Evolutionary conservation across 1,139 yeast genomes (phyloP).

Genomic region (Taphrina deformans): DNA sequence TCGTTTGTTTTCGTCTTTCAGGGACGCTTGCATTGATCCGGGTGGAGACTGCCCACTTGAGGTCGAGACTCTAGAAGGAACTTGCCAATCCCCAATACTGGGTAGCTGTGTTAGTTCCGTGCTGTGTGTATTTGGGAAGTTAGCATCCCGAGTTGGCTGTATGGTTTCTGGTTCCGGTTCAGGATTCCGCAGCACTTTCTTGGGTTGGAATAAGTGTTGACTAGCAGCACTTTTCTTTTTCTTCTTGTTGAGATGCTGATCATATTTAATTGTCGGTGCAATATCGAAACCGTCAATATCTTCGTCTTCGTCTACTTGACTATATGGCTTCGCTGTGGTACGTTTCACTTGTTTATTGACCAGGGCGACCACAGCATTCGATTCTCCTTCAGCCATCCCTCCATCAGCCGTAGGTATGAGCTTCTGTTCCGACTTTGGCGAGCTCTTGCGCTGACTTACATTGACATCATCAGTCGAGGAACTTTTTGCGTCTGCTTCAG

Average conservation of each 20-base stretch:
- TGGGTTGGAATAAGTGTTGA: constrained; percentile 18
- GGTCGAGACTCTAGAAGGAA: neutral
- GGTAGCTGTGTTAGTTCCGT: neutral
- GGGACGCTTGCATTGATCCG: too few species aligned
- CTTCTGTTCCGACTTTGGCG: neutral
- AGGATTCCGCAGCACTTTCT: neutral
- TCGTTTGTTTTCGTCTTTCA: too few species aligned
- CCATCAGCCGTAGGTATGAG: neutral
- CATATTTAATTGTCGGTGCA: constrained; percentile 36
- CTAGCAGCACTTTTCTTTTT: constrained; percentile 28
- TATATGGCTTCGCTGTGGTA: constrained; percentile 35
- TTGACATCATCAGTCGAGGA: constrained; percentile 11
- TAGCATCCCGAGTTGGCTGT: constrained; percentile 40
- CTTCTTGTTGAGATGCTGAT: constrained; percentile 27
- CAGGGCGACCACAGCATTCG: neutral
- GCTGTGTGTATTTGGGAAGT: neutral
- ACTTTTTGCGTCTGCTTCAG: constrained; percentile 12
- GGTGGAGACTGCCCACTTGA: neutral
- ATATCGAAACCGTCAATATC: constrained; percentile 38
- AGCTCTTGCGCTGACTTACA: constrained; percentile 4
- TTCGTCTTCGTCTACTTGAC: constrained; percentile 37
- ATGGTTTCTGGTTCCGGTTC: constrained; percentile 32
- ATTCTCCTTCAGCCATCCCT: neutral
- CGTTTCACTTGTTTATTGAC: neutral
- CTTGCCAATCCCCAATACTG: constrained; percentile 7